A percentile compares a stretch with the other conserved stretches of the same genome.
Evolutionary conservation across 148 eudicot genomes (phyloP).

Genomic region (Fagopyrum homotropicum): DNA sequence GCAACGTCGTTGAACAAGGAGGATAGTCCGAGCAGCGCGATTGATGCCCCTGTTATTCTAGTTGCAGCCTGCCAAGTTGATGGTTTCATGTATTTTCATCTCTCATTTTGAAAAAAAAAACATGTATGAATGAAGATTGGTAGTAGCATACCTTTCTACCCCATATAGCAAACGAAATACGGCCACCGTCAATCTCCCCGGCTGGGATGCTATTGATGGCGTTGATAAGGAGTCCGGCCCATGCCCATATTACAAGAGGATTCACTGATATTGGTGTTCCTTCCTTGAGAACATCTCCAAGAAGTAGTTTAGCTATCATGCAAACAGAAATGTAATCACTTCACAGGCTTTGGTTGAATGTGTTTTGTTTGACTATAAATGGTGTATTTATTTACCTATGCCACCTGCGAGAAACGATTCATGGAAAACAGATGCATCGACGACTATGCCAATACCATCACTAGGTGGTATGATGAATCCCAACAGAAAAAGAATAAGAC

Average conservation of each 20-base stretch:
- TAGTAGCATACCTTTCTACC: constrained; percentile 72
- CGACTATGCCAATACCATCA: constrained; percentile 78
- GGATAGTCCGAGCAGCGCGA: constrained; percentile 73
- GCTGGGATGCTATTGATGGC: constrained; percentile 99
- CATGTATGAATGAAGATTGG: neutral
- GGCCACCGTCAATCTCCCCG: constrained; percentile 97
- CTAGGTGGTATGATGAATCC: constrained; percentile 85
- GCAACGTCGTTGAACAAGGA: constrained; percentile 90
- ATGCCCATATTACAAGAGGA: constrained; percentile 98
- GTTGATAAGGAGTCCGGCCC: constrained; percentile 97
- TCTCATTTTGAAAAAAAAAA: neutral
- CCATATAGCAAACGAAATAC: constrained; percentile 87
- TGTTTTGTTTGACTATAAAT: neutral
- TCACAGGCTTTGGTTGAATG: neutral
- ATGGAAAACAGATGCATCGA: constrained; percentile 84
- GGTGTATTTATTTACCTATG: constrained; percentile 44
- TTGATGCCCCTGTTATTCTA: constrained; percentile 60
- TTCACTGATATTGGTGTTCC: constrained; percentile 80
- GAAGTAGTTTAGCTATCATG: constrained; percentile 66
- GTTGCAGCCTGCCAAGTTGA: constrained; percentile 58
- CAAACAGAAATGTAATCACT: neutral
- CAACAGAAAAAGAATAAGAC: constrained; percentile 64
- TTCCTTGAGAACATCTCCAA: constrained; percentile 92
- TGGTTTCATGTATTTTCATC: neutral
- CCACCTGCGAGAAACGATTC: constrained; percentile 97